Base-by-base conservation (phyloP, 768 basidiomycete species). In the Tricholoma flavovirens region DNA sequence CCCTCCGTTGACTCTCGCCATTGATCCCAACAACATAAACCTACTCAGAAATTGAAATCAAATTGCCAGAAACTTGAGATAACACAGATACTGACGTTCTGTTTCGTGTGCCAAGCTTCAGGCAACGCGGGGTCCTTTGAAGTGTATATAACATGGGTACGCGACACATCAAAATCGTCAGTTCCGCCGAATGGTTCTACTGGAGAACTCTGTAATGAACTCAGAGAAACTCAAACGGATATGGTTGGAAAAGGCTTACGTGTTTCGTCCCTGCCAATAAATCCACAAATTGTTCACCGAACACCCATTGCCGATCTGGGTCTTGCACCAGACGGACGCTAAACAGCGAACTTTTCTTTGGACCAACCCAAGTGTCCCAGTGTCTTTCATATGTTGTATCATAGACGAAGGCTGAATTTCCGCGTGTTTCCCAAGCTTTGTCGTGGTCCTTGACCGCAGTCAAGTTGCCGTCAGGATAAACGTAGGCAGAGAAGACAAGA, bases 111-210 rank as follows among this genome's bases (percentile, higher is more conserved):
- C 78, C 78, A 84, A 0, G 94, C 88, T 42, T 81, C 77, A 11
- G 84, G 83, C 15, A 95, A 78, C 53, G 77, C 64, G 1, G 91
- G 88, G 63, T 96, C 90, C 66, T 95, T 94, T 52, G 93, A 77
- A 5, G 92, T 92, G 66, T 96, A 90, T 33, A 92, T 78, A 54
- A 98, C 80, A 55, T 86, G 77, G 10, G 76, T 75, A 2, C 73
- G 66, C 4, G 87, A 89, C 26, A 91, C 77, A 65, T 90, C 86
- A 65, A 90, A 90, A 72, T 94, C 87, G 58, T 87, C 84, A 1
- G 82, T 79, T 43, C 84, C 88, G n/a, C 92, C 93, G 61, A 94
- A 93, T 6, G 93, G 90, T 64, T 91, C 88, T 43, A 93, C 87
- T 15, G 91, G 92, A 17, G 77, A 69, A 65, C 81, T 77, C 89